Evolutionary conservation across 495 filamentous ascomycete genomes (phyloP), one percentile per base, ranked within the genome.

Genomic region (Stereocaulon alpinum): DNA sequence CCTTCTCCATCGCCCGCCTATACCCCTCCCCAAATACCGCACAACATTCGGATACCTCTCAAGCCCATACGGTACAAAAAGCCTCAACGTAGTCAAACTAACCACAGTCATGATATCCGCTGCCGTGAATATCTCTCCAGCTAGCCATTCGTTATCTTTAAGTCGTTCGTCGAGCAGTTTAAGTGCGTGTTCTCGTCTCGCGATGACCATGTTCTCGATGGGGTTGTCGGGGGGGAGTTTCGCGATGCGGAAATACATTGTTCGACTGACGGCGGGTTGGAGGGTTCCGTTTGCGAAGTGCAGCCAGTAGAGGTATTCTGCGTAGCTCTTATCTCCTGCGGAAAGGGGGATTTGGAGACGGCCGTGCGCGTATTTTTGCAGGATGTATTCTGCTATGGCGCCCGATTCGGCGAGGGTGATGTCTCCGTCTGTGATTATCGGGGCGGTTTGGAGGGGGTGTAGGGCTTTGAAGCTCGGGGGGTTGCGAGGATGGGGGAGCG

Each of bases 31-130:
- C 55, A 83, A 66, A 68, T 77, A 85, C 11, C 24, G 61, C 56
- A 81, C 43, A 27, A 84, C 71, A 30, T 70, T 69, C 32, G 58
- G 58, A 65, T 78, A 81, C 9, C 52, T 56, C 2, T 55, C 58
- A 40, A 84, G 67, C 51, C 77, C 72, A n/a, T 73, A 66, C 22
- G 69, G 70, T n/a, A 53, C 49, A 61, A 79, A 83, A 14, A 70
- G 68, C 20, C 83, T 70, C 74, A 82, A 73, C 12, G 78, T 83
- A 3, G 80, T 82, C 48, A 85, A 66, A 30, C 69, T 69, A 55
- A 72, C 79, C 9, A 84, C 67, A 6, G 56, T 72, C 77, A 84
- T 84, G 37, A 85, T 72, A 72, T 86, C 83, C 1, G 83, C 83
- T 0, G 75, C 79, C 0, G 80, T 84, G 58, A 87, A 78, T 52